These are phyloP conservation scores for Saccharum officinarum DNA, from an alignment of 176 grass and related monocot species.

Conservation along the genomic window DNA sequence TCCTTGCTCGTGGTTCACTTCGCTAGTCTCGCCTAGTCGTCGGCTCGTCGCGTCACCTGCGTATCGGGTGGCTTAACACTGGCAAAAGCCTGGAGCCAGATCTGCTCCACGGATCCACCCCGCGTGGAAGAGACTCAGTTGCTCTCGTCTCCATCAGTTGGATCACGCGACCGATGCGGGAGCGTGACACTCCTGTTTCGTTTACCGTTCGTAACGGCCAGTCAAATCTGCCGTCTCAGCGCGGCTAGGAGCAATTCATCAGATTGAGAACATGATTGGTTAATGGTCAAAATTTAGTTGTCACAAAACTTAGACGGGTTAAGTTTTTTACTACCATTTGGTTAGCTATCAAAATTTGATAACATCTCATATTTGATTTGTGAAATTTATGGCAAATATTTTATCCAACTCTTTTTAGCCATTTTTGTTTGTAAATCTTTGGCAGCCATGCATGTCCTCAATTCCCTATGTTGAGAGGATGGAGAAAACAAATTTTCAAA, in stretches of 20 bases:
- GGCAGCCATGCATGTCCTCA: no score
- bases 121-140: no score
- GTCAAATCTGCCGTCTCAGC: neutral
- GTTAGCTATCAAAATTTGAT: neutral
- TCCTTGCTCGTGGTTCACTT: neutral
- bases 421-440: neutral
- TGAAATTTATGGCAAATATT: neutral
- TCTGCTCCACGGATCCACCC: neutral
- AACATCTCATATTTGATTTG: neutral
- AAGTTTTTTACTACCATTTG: neutral
- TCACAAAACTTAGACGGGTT: neutral
- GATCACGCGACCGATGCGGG: neutral
- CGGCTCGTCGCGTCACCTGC: no score
- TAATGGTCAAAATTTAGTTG: neutral
- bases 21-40: no score
- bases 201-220: neutral
- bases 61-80: no score
- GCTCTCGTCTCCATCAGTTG: neutral
- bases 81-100: neutral
- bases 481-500: no score
- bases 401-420: neutral
- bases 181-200: neutral
- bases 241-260: no score
- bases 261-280: no score
- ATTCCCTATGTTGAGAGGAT: no score